phyloP scores from a whole-genome alignment of 2,329 filamentous ascomycete species.

The Hirsutella rhossiliensis region DNA sequence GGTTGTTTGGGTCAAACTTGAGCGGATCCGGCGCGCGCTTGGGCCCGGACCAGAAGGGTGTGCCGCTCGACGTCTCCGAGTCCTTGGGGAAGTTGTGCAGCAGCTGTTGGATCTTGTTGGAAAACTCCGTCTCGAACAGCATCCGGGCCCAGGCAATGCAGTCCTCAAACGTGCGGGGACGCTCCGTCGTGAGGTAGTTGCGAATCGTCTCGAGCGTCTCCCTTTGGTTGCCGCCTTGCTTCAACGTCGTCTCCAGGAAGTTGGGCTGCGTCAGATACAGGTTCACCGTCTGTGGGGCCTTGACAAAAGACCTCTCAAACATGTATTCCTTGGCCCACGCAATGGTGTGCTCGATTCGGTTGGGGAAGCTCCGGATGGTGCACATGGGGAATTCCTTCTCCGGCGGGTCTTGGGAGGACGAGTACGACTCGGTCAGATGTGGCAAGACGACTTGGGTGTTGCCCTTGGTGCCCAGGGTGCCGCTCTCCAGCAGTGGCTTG shows the following conservation, averaged over 20 bases:
- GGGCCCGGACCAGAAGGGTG: conserved; percentile 94
- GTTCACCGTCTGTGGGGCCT: conserved; percentile 87
- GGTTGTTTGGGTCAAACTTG: conserved; percentile 75
- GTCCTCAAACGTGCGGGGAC: conserved; percentile 86
- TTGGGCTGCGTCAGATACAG: conserved; percentile 85
- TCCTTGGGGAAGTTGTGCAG: conserved; percentile 97
- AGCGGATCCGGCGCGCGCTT: conserved; percentile 91
- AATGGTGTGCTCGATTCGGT: conserved; percentile 97
- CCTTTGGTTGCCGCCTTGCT: conserved; percentile 92
- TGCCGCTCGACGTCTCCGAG: conserved; percentile 73
- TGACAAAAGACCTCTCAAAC: conserved; percentile 89
- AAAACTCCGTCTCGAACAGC: conserved; percentile 93
- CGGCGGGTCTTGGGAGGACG: conserved; percentile 84
- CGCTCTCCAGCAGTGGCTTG: conserved; percentile 91
- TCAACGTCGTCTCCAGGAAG: conserved; percentile 76
- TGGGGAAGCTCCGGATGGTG: conserved; percentile 92
- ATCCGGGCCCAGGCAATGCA: conserved; percentile 92
- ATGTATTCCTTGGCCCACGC: conserved; percentile 88
- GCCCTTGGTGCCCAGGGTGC: conserved; percentile 96
- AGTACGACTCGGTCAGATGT: conserved; percentile 89
- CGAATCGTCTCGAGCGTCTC: conserved; percentile 81
- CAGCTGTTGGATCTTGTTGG: conserved; percentile 91
- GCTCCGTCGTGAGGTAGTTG: conserved; percentile 83
- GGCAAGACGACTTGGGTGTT: conserved; percentile 96
- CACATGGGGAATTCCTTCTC: conserved; percentile 99